Evolutionary conservation across 306 rosid genomes (phyloP), one percentile per base, ranked within the genome.

Genomic region (Dicorynia guianensis): DNA sequence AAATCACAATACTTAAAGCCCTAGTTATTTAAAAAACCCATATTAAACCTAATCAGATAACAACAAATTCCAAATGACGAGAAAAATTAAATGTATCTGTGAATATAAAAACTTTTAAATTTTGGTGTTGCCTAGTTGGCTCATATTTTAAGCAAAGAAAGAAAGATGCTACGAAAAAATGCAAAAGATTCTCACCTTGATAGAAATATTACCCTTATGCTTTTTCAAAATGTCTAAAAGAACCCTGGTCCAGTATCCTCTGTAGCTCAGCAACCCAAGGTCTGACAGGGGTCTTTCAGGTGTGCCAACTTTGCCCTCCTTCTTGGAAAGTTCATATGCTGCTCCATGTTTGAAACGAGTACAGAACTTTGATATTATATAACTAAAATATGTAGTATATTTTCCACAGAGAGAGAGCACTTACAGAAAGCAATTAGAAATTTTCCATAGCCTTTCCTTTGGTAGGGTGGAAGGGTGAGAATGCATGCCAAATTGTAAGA

Each of bases 171-270:
- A 6, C 2, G 61, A 47, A 48, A 4, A 54, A 13, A 74, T 35
- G 6, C 35, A 18, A 78, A 73, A 52, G 74, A 75, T 5, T 59
- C 83, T 76, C 63, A 96, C 99, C 94, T 93, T 96, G 63, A 96
- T 96, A 7, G 98, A 96, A 61, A 96, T 96, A 79, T 96, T 96
- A 61, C 96, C 99, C 90, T 93, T 96, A 42, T 96, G 99, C 81
- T 91, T 93, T 71, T 96, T 93, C 86, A 96, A 84, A 71, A 93
- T 93, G 83, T 96, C 99, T 33, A 96, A 80, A 60, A 96, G 96
- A 79, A 93, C 98, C 79, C 98, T 85, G 17, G 99, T 96, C 99
- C 99, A 96, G 83, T 96, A 96, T 83, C 99, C 99, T 90, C 97
- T 79, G 89, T 96, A 96, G 86, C 99, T 93, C 78, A 96, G 81